These are phyloP conservation scores for Lindgomyces ingoldianus DNA, from an alignment of 495 filamentous ascomycete species.

Conservation along the genomic window DNA sequence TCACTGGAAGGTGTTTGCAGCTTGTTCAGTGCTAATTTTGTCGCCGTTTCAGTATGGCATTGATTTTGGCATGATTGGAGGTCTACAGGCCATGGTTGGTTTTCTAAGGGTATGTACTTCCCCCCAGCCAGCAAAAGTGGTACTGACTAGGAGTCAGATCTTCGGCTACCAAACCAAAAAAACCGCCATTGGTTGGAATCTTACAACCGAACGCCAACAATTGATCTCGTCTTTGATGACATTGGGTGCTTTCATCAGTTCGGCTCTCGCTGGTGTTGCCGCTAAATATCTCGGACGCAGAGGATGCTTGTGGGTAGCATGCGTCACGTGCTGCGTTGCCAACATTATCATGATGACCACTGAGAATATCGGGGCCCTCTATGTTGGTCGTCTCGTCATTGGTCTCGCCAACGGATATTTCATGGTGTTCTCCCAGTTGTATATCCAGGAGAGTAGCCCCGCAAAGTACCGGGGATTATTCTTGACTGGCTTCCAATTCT, in stretches of 20 bases:
- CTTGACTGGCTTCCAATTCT: constrained; percentile 34
- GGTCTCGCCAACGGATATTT: constrained; percentile 35
- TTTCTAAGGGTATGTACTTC: constrained; percentile 48
- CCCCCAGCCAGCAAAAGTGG: not conserved
- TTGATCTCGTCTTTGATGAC: constrained; percentile 62
- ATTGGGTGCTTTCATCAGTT: constrained; percentile 61
- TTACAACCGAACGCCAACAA: constrained; percentile 56
- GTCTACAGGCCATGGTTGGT: constrained; percentile 63
- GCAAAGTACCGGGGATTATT: constrained; percentile 31
- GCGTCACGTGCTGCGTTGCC: constrained; percentile 26
- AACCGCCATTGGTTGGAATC: constrained; percentile 56
- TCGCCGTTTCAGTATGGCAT: constrained; percentile 65
- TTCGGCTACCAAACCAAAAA: constrained; percentile 38
- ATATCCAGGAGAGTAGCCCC: constrained; percentile 32
- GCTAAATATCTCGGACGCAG: constrained; percentile 46
- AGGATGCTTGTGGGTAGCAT: constrained; percentile 17
- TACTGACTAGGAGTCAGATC: not conserved
- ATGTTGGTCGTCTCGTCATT: constrained; percentile 32
- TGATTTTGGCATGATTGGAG: constrained; percentile 63
- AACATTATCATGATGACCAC: constrained; percentile 40
- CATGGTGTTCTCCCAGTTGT: constrained; percentile 34
- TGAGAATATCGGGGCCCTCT: constrained; percentile 22
- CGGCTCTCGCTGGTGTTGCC: constrained; percentile 52
- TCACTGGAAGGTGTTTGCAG: constrained; percentile 44
- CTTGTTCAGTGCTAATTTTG: constrained; percentile 53